Conservation (phyloP, 1,139 yeast genomes). For the Arxiozyma telluris region DNA sequence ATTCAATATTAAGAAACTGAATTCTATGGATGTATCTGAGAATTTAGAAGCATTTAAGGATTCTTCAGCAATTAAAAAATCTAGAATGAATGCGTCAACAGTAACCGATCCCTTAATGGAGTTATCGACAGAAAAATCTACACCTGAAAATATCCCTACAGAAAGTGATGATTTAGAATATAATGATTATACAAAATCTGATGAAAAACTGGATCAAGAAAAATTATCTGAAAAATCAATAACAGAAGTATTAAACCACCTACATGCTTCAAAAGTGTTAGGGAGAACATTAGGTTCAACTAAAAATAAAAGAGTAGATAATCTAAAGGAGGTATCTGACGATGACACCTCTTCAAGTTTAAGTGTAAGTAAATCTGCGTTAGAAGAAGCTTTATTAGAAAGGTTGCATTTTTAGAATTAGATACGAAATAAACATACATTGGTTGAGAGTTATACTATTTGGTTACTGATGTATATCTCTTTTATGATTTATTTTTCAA, state of each 20-base stretch:
- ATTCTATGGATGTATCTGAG: background rate
- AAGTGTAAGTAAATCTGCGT: slow-evolving; percentile 38
- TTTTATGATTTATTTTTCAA: background rate
- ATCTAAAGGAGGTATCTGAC: slow-evolving; percentile 10
- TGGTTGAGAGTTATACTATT: background rate
- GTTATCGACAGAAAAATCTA: background rate
- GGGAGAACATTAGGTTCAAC: background rate
- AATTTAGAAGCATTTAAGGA: background rate
- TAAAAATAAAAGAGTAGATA: background rate
- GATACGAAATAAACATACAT: too few relatives aligned
- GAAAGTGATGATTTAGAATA: background rate
- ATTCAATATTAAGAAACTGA: slow-evolving; percentile 11
- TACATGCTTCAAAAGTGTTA: slow-evolving; percentile 23
- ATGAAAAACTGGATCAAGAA: background rate
- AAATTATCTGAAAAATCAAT: slow-evolving; percentile 3
- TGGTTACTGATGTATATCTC: too few relatives aligned
- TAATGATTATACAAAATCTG: background rate
- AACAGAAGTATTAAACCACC: slow-evolving; percentile 14
- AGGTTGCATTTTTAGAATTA: slow-evolving; percentile 19
- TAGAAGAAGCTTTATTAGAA: slow-evolving; percentile 38
- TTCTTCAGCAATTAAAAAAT: background rate
- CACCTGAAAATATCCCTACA: background rate
- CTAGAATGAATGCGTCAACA: background rate
- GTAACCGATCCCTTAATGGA: background rate
- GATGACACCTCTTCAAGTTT: slow-evolving; percentile 25